Evolutionary conservation across 1,284 basidiomycete species (phyloP).

Genomic region (Gymnopus androsaceus): DNA sequence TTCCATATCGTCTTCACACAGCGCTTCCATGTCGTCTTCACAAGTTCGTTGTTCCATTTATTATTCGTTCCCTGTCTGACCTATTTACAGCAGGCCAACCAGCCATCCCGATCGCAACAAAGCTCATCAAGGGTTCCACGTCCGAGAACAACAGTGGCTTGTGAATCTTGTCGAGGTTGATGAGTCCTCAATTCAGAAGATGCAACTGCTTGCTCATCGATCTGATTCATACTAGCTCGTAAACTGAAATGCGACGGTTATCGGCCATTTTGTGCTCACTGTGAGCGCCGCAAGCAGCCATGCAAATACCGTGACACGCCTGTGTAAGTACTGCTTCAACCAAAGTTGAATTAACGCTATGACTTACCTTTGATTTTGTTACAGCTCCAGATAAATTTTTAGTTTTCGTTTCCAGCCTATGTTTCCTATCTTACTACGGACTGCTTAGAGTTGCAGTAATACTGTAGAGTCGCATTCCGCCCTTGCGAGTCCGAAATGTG

Average conservation of each 20-base stretch:
- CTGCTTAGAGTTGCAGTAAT: background rate
- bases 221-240: constrained; percentile 40
- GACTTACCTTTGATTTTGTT: background rate
- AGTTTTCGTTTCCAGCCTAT: too few relatives aligned
- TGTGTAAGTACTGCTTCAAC: constrained; percentile 47
- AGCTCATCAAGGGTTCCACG: constrained; percentile 45
- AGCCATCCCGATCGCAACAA: background rate
- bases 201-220: background rate
- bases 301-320: constrained; percentile 56
- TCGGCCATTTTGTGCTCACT: constrained; percentile 56
- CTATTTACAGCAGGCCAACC: too few relatives aligned
- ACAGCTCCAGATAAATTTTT: constrained; percentile 1
- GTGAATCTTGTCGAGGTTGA: constrained; percentile 57
- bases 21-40: constrained; percentile 3
- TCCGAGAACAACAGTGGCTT: constrained; percentile 59
- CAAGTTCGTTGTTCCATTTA: too few relatives aligned
- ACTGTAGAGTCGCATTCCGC: background rate
- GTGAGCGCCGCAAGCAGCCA: constrained; percentile 47
- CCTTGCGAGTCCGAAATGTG: too few relatives aligned
- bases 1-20: too few relatives aligned
- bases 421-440: too few relatives aligned
- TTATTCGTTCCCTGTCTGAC: background rate
- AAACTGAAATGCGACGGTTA: constrained; percentile 63
- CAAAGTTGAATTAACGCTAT: constrained; percentile 14
- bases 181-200: background rate